A percentile compares a stretch with the other conserved stretches of the same genome.
Conservation (phyloP, 345 rosid genomes). For the Cochlearia excelsa region DNA sequence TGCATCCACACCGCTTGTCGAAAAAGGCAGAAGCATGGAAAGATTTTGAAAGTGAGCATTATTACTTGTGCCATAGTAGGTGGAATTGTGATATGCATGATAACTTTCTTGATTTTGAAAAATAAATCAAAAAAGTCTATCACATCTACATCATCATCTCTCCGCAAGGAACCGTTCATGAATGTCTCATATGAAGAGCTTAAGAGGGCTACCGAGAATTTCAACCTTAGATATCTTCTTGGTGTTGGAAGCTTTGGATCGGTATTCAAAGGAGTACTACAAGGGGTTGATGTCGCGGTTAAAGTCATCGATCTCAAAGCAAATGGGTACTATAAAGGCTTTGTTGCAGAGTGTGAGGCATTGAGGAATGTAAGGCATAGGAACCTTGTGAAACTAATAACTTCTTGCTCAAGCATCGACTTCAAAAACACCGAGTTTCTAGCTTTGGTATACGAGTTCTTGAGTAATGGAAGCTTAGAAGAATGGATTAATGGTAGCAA, state of each 20-base stretch:
- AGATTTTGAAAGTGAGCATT: constrained; percentile 22
- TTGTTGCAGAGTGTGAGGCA: constrained; percentile 51
- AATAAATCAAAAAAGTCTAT: constrained; percentile 14
- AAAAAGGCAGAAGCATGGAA: constrained; percentile 5
- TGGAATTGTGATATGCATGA: constrained; percentile 18
- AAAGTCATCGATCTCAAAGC: constrained; percentile 42
- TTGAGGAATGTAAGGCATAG: constrained; percentile 47
- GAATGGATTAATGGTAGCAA: constrained; percentile 47
- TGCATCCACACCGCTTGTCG: constrained; percentile 25
- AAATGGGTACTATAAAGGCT: constrained; percentile 43
- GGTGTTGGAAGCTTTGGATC: constrained; percentile 51
- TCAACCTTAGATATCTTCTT: constrained; percentile 38
- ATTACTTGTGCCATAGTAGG: constrained; percentile 12
- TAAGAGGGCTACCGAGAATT: constrained; percentile 42
- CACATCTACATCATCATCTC: constrained; percentile 9
- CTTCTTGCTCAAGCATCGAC: constrained; percentile 53
- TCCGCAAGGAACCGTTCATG: constrained; percentile 30
- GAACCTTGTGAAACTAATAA: constrained; percentile 51
- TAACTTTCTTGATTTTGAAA: constrained; percentile 28
- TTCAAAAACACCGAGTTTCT: constrained; percentile 42
- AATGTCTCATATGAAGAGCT: constrained; percentile 48
- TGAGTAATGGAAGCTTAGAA: constrained; percentile 46
- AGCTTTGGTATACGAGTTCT: constrained; percentile 53
- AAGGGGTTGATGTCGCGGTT: constrained; percentile 37
- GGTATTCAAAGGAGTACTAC: constrained; percentile 33